Base-by-base conservation (phyloP, 2,329 filamentous ascomycete species). In the Alternaria ventricosa region DNA sequence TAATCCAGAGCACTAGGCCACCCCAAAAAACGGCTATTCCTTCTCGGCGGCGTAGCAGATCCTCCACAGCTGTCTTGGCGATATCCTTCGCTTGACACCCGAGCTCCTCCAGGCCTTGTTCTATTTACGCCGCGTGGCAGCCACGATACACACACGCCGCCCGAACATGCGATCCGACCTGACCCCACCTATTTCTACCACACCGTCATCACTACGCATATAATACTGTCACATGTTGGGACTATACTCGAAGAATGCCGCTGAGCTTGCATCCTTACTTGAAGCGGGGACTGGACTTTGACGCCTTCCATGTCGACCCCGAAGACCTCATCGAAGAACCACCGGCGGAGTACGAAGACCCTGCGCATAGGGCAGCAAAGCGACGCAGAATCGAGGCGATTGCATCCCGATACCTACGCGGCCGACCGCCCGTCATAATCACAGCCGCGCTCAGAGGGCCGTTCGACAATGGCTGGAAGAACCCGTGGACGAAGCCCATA, bases 401-500 rank as follows among this genome's bases (percentile, higher is more conserved):
- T 12, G 90, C 87, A 1, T 79, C 83, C 30, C 83, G 84, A 33
- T 92, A 86, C 69, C 79, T 92, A 41, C 78, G 82, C 7, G 90
- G 90, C 0, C 79, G 83, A 28, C 73, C 83, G 2, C 84, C 90
- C 0, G 72, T 86, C 23, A 82, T 94, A 3, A 75, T 89, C 4
- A 90, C 90, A 12, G 86, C 90, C 7, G 78, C 80, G 6, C 80
- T 92, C 4, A 84, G 80, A 63, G 90, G 90, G 0, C 90, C 90
- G 0, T 90, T 92, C 67, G 82, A 75, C 25, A 56, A 72, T 6
- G 63, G 65, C 36, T 81, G 78, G 78, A 70, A 71, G 53, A 81
- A 81, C 53, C 79, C 79, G 20, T 82, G 79, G 78, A 25, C 67
- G 22, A 45, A 64, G 11, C 18, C 61, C 11, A 51, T 49, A 49